phyloP scores from a whole-genome alignment of 768 basidiomycete species.

The Naganishia friedmannii region DNA sequence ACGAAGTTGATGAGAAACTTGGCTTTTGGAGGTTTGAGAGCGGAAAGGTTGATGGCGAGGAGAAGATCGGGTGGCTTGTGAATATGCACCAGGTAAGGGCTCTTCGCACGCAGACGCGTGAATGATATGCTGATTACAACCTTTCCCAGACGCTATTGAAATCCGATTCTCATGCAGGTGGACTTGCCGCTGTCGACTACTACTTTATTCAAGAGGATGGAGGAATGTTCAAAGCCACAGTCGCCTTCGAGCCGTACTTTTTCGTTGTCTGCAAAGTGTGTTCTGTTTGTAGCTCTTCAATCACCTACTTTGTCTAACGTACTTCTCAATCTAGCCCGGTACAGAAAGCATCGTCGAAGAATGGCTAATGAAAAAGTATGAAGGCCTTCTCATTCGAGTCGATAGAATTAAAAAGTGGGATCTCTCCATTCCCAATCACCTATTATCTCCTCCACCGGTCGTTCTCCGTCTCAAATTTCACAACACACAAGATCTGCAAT shows the following conservation, averaged over 20 bases:
- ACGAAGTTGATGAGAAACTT: slow-evolving; percentile 90
- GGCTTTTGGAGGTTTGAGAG: slow-evolving; percentile 81
- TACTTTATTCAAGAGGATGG: slow-evolving; percentile 98
- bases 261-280: slow-evolving; percentile 83
- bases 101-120: slow-evolving; percentile 31
- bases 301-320: slow-evolving; percentile 54
- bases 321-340: slow-evolving; percentile 54
- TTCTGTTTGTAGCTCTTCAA: slow-evolving; percentile 5
- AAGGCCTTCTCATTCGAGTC: slow-evolving; percentile 76
- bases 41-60: slow-evolving; percentile 57
- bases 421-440: slow-evolving; percentile 77
- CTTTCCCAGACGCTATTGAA: slow-evolving; percentile 71
- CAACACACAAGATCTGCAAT: slow-evolving; percentile 86
- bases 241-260: slow-evolving; percentile 92
- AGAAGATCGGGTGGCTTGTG: slow-evolving; percentile 86
- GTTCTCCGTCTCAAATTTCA: slow-evolving; percentile 85
- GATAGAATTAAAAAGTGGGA: slow-evolving; percentile 85
- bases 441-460: slow-evolving; percentile 86
- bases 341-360: slow-evolving; percentile 88
- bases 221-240: slow-evolving; percentile 89
- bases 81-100: slow-evolving; percentile 91
- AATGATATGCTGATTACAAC: background rate
- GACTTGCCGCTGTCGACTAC: slow-evolving; percentile 86
- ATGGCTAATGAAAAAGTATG: slow-evolving; percentile 89
- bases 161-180: slow-evolving; percentile 77